phyloP scores from a whole-genome alignment of 768 basidiomycete species.

The Lyophyllum semitale region DNA sequence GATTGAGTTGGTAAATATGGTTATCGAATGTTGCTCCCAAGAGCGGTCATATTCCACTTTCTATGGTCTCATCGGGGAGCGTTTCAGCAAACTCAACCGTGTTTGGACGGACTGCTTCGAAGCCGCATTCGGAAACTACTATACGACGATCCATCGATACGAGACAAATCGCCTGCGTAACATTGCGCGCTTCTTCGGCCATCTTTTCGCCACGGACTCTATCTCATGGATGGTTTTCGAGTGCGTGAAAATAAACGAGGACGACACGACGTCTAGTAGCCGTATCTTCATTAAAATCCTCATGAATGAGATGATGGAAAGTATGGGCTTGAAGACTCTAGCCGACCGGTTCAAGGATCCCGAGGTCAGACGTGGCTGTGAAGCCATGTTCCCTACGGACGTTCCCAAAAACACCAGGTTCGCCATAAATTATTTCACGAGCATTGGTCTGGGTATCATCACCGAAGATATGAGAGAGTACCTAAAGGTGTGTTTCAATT shows the following conservation, averaged over 20 bases:
- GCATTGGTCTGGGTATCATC: conserved; percentile 84
- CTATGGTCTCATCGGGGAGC: conserved; percentile 94
- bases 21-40: conserved; percentile 99
- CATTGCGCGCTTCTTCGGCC: conserved; percentile 96
- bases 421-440: conserved; percentile 98
- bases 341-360: conserved; percentile 89
- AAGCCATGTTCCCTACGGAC: conserved; percentile 93
- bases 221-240: conserved; percentile 88
- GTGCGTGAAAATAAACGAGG: conserved; percentile 91
- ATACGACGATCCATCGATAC: conserved; percentile 96
- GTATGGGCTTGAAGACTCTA: conserved; percentile 86
- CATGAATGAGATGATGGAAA: conserved; percentile 93
- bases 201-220: conserved; percentile 82
- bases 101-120: conserved; percentile 93
- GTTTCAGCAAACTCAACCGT: conserved; percentile 94
- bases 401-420: conserved; percentile 96
- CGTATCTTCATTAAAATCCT: conserved; percentile 98
- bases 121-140: conserved; percentile 85
- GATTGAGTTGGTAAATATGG: conserved; percentile 97
- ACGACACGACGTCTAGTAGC: conserved; percentile 93
- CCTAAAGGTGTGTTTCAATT: conserved; percentile 66
- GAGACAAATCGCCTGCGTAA: conserved; percentile 98
- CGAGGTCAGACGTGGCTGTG: conserved; percentile 71
- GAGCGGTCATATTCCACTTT: conserved; percentile 98
- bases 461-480: conserved; percentile 98